phyloP scores from a whole-genome alignment of 768 basidiomycete genomes.

The Termitomyces heimii region DNA sequence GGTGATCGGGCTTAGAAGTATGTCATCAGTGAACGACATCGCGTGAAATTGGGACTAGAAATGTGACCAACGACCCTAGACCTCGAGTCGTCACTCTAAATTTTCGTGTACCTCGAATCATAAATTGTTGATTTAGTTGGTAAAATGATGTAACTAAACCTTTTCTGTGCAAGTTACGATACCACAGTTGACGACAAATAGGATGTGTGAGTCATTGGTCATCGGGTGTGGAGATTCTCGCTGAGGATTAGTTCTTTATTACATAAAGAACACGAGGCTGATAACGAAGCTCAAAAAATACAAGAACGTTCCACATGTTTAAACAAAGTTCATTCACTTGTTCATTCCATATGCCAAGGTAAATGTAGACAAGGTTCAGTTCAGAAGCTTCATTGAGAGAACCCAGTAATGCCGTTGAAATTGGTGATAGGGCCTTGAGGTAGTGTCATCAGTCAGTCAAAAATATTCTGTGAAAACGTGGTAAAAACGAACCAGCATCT shows the following conservation, averaged over 20 bases:
- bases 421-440: constrained; percentile 32
- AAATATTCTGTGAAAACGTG: not conserved
- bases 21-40: not conserved
- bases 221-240: constrained; percentile 15
- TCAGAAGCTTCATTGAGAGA: constrained; percentile 12
- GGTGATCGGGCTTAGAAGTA: constrained; percentile 27
- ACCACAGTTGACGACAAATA: constrained; percentile 52
- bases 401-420: constrained; percentile 25
- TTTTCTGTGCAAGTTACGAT: constrained; percentile 40
- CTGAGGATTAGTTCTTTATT: not conserved
- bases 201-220: too few relatives aligned
- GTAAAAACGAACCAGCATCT: constrained; percentile 20
- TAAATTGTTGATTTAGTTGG: not conserved
- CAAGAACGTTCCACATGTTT: not conserved
- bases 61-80: constrained; percentile 13
- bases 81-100: constrained; percentile 31
- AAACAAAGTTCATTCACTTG: too few relatives aligned
- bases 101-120: constrained; percentile 30
- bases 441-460: not conserved
- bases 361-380: not conserved
- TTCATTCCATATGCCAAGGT: not conserved
- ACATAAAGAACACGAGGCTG: not conserved
- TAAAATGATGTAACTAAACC: not conserved
- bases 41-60: not conserved
- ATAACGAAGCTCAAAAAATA: not conserved